Percentiles rank a stretch among this genome's conserved stretches.
Evolutionary conservation across 2,329 filamentous ascomycete species (phyloP).

Genomic region (Daldinia eschscholtzii): DNA sequence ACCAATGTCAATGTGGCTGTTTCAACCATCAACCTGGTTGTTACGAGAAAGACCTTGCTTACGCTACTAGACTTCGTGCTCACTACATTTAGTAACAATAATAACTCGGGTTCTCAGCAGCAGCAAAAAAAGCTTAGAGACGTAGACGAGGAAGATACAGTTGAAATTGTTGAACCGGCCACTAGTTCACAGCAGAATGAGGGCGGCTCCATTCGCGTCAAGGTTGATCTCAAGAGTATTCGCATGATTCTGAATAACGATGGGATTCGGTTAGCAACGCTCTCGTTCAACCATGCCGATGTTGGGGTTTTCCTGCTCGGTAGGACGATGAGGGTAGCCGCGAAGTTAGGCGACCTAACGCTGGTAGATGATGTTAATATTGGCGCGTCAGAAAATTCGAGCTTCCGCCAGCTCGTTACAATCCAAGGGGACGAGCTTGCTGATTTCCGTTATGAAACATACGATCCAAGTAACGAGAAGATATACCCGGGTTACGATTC

Average conservation of each 20-base stretch:
- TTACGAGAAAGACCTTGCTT: slow-evolving; percentile 91
- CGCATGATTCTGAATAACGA: slow-evolving; percentile 97
- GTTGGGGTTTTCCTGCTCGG: slow-evolving; percentile 89
- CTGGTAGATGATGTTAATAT: slow-evolving; percentile 94
- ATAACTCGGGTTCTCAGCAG: slow-evolving; percentile 51
- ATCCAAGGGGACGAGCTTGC: slow-evolving; percentile 96
- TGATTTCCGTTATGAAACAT: slow-evolving; percentile 98
- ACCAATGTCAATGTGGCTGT: slow-evolving; percentile 92
- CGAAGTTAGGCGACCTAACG: slow-evolving; percentile 86
- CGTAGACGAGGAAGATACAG: slow-evolving; percentile 54
- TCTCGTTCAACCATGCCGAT: slow-evolving; percentile 92
- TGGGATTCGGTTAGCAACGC: slow-evolving; percentile 90
- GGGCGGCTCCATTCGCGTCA: slow-evolving; percentile 87
- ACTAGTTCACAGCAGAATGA: slow-evolving; percentile 57
- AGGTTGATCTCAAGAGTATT: slow-evolving; percentile 93
- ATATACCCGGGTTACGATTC: slow-evolving; percentile 95
- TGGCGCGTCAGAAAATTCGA: slow-evolving; percentile 84
- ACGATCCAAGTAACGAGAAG: slow-evolving; percentile 76
- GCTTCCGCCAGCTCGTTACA: slow-evolving; percentile 86
- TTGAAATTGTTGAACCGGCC: slow-evolving; percentile 57
- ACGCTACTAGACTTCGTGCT: slow-evolving; percentile 95
- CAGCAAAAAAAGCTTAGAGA: slow-evolving; percentile 54
- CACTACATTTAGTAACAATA: slow-evolving; percentile 82
- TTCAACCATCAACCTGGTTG: slow-evolving; percentile 95
- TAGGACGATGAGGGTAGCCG: slow-evolving; percentile 87